Base-by-base conservation (phyloP, 2,329 filamentous ascomycete species). In the Colletotrichum graminicola region DNA sequence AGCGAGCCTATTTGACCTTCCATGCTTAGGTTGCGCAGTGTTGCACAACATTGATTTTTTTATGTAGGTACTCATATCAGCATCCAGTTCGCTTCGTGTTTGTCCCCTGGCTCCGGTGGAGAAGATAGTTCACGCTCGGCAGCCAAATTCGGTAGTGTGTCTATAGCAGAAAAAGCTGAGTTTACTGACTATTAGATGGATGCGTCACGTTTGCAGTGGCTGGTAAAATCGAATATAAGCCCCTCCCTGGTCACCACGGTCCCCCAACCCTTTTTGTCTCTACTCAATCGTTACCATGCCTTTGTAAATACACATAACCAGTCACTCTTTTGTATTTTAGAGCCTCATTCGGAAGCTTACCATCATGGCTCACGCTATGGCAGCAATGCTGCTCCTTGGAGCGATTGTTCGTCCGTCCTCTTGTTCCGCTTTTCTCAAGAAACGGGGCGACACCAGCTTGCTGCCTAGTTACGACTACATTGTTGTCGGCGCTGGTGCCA, bases 401-500 rank as follows among this genome's bases (percentile, higher is more conserved):
- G 67, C 36, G 51, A 5, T 71, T 66, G 70, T 66, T 57, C 57
- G 57, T 43, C 70, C 67, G 43, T 66, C 61, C 36, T 49, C 66
- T 70, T 56, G 26, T 39, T 56, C 67, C 16, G 43, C n/a, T 14
- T 54, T 56, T 34, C 43, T 67, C 21, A 64, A 67, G 32, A 29
- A 23, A n/a, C 45, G 55, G 34, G 49, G 67, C 54, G 63, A 45
- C 16, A 54, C 36, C 21, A 39, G 55, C 2, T 41, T 73, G 43
- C 49, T 72, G n/a, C 63, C 71, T 12, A 62, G 39, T 21, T 79
- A 79, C 59, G 79, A 80, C 71, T 81, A 78, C 52, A 75, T 80
- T n/a, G 75, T 80, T 34, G 75, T 79, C 12, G 79, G 79, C 21
- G 79, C 79, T 29, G 81, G 81, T 23, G 80, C 80, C 2, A 79